phyloP scores from a whole-genome alignment of 2,329 filamentous ascomycete genomes.

The Scytalidium sp. region DNA sequence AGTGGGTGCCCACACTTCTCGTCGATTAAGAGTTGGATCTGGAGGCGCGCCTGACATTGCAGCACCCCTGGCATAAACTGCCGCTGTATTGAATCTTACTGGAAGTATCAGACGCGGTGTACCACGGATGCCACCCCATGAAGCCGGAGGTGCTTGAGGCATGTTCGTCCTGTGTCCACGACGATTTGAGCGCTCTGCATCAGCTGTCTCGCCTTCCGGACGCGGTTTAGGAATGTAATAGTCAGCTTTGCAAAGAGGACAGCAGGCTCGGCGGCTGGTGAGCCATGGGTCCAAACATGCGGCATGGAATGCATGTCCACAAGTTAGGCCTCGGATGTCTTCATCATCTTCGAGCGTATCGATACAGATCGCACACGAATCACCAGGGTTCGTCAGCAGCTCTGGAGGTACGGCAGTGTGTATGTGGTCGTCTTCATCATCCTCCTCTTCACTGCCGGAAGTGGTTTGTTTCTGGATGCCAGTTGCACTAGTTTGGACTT shows the following conservation, averaged over 20 bases:
- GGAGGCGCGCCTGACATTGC: constrained; percentile 4
- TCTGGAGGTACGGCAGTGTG: constrained; percentile 79
- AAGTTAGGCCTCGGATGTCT: constrained; percentile 88
- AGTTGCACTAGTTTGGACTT: constrained; percentile 25
- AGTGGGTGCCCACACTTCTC: constrained; percentile 5
- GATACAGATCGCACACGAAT: constrained; percentile 95
- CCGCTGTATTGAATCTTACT: constrained; percentile 16
- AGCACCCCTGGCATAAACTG: constrained; percentile 2
- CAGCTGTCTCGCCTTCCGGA: constrained; percentile 35
- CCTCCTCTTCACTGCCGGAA: constrained; percentile 45
- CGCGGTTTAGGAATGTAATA: constrained; percentile 95
- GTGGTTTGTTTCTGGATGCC: constrained; percentile 31
- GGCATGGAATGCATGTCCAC: constrained; percentile 97
- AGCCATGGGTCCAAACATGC: constrained; percentile 96
- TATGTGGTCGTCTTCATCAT: constrained; percentile 74
- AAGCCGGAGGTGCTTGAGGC: constrained; percentile 20
- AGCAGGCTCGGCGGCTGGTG: constrained; percentile 90
- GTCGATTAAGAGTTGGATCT: constrained; percentile 10
- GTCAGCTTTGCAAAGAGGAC: constrained; percentile 95
- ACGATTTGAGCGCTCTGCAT: constrained; percentile 22
- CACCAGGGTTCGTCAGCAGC: constrained; percentile 75
- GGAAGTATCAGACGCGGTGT: constrained; percentile 18
- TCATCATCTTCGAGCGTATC: constrained; percentile 93
- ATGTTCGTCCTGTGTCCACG: constrained; percentile 20
- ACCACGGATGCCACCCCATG: constrained; percentile 24